A percentile compares a stretch with the other conserved stretches of the same genome.
phyloP scores from a whole-genome alignment of 371 early-diverging fungal species.

The Lichtheimia hyalospora region DNA sequence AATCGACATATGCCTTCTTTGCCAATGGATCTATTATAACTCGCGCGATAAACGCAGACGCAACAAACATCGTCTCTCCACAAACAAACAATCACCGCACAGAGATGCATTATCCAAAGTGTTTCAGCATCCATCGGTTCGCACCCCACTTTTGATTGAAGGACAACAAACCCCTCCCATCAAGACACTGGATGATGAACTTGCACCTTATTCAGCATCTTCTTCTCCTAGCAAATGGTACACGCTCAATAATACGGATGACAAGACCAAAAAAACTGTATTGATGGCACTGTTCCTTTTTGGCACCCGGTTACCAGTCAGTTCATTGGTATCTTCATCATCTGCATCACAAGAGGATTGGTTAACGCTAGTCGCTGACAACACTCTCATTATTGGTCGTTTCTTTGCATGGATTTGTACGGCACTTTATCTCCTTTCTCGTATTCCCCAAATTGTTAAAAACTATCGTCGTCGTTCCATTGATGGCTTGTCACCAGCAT shows the following conservation, averaged over 20 bases:
- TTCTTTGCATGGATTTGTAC: slow-evolving; percentile 62
- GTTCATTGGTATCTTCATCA: slow-evolving; percentile 5
- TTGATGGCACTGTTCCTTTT: slow-evolving; percentile 16
- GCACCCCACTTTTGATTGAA: slow-evolving; percentile 32
- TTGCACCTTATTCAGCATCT: slow-evolving; percentile 41
- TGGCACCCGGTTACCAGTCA: slow-evolving; percentile 14
- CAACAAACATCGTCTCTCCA: slow-evolving; percentile 10
- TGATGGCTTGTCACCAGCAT: slow-evolving; percentile 57
- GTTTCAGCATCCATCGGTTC: slow-evolving; percentile 40
- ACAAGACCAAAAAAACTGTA: slow-evolving; percentile 6
- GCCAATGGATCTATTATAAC: slow-evolving; percentile 43
- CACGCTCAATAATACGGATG: slow-evolving; percentile 20
- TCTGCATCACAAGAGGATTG: neutral
- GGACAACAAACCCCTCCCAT: neutral
- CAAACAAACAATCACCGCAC: slow-evolving; percentile 2
- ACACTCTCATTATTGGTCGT: slow-evolving; percentile 32
- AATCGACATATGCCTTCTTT: slow-evolving; percentile 37
- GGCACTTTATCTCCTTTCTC: slow-evolving; percentile 56
- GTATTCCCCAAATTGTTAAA: slow-evolving; percentile 64
- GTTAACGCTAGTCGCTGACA: neutral
- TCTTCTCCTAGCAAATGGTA: slow-evolving; percentile 53
- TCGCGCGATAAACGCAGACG: slow-evolving; percentile 6
- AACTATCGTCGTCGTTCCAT: slow-evolving; percentile 54
- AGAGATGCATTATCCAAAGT: slow-evolving; percentile 10
- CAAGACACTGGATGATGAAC: slow-evolving; percentile 22